Percentiles rank a stretch among this genome's conserved stretches.
These are phyloP conservation scores for Neophaeococcomyces aloes DNA, from an alignment of 2,329 filamentous ascomycete species.

Conservation along the genomic window DNA sequence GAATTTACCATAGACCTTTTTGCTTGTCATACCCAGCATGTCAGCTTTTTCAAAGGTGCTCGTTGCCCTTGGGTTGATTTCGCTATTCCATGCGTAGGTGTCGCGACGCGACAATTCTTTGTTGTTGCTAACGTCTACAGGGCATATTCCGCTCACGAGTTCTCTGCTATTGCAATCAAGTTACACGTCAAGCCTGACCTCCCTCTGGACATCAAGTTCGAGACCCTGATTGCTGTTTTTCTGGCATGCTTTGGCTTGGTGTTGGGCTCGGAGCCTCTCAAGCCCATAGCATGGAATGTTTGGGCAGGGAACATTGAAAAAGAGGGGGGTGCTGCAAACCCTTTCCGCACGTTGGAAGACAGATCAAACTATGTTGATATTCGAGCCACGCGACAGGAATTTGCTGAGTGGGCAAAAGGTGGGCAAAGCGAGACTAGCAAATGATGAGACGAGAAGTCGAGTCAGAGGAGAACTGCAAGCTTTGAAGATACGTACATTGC, in stretches of 20 bases:
- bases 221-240: slow-evolving; percentile 70
- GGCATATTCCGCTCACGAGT: slow-evolving; percentile 93
- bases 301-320: slow-evolving; percentile 63
- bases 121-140: slow-evolving; percentile 38
- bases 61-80: slow-evolving; percentile 62
- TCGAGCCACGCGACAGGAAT: slow-evolving; percentile 62
- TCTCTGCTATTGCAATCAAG: slow-evolving; percentile 53
- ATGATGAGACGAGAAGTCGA: no score
- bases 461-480: no score
- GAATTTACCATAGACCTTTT: background rate
- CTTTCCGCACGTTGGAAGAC: slow-evolving; percentile 68
- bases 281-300: slow-evolving; percentile 78
- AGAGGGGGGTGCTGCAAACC: slow-evolving; percentile 60
- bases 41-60: slow-evolving; percentile 59
- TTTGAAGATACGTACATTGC: no score
- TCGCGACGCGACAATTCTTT: background rate
- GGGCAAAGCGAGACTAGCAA: slow-evolving; percentile 23
- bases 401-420: slow-evolving; percentile 58
- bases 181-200: slow-evolving; percentile 35
- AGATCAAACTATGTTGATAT: slow-evolving; percentile 81
- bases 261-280: slow-evolving; percentile 61
- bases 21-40: slow-evolving; percentile 40
- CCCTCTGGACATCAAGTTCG: slow-evolving; percentile 76
- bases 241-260: slow-evolving; percentile 79
- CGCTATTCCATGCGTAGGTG: slow-evolving; percentile 78